A percentile compares a stretch with the other conserved stretches of the same genome.
These are phyloP conservation scores for Talaromyces stipitatus DNA, from an alignment of 495 filamentous ascomycete species.

Conservation along the genomic window DNA sequence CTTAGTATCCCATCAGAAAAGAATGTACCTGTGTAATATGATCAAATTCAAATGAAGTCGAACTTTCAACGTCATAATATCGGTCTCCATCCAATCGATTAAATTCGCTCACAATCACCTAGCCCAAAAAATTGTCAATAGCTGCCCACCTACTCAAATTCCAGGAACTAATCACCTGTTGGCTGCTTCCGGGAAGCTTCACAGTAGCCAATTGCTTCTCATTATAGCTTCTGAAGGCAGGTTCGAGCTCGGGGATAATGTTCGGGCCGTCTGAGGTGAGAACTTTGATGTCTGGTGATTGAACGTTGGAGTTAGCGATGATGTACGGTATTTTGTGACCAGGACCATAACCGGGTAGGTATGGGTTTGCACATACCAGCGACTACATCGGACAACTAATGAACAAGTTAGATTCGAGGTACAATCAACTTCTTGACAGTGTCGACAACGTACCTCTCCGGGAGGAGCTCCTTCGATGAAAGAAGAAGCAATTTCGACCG, in stretches of 20 bases:
- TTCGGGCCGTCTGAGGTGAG: conserved; percentile 65
- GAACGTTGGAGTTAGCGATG: background rate
- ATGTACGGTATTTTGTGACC: background rate
- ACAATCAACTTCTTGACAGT: conserved; percentile 3
- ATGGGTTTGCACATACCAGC: conserved; percentile 51
- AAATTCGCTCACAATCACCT: conserved; percentile 82
- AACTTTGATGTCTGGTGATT: conserved; percentile 69
- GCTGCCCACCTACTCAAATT: no score
- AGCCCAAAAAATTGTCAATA: background rate
- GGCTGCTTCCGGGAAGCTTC: conserved; percentile 79
- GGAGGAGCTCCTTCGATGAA: conserved; percentile 95
- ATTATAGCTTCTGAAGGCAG: conserved; percentile 91
- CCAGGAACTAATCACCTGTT: conserved; percentile 51
- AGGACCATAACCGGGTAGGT: background rate
- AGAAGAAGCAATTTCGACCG: conserved; percentile 61
- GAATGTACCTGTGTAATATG: conserved; percentile 64
- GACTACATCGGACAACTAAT: conserved; percentile 80
- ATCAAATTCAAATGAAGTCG: conserved; percentile 80
- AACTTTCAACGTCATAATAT: conserved; percentile 84
- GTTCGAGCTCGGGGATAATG: conserved; percentile 60
- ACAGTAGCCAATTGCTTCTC: conserved; percentile 84
- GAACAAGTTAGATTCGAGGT: conserved; percentile 1
- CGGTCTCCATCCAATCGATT: conserved; percentile 69
- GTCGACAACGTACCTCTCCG: conserved; percentile 68
- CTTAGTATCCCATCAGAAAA: background rate